Evolutionary conservation across 345 rosid species (phyloP).

Genomic region (Reutealis trisperma): DNA sequence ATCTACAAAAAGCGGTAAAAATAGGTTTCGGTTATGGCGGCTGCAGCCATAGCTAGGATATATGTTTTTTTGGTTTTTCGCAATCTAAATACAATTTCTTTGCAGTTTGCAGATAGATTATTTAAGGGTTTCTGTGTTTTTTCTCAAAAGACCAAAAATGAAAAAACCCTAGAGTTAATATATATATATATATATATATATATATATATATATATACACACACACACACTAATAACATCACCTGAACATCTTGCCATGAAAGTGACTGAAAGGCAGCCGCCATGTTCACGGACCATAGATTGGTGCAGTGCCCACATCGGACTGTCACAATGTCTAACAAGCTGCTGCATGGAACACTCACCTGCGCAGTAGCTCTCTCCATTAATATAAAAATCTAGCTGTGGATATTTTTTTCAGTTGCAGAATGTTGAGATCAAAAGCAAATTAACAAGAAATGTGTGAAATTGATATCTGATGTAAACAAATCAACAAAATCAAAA

Average conservation of each 20-base stretch:
- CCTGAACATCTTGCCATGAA: constrained; percentile 77
- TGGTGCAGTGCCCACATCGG: constrained; percentile 97
- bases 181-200: neutral
- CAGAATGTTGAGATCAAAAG: neutral
- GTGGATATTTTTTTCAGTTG: no score
- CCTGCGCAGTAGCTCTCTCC: constrained; percentile 45
- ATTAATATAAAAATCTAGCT: neutral
- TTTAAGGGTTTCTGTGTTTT: no score
- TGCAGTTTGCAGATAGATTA: no score
- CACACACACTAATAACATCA: constrained; percentile 6
- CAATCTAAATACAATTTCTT: no score
- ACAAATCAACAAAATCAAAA: no score
- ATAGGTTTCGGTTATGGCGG: constrained; percentile 41
- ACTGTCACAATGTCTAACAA: constrained; percentile 85
- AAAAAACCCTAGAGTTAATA: constrained; percentile 37
- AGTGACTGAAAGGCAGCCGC: constrained; percentile 88
- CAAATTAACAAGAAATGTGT: neutral
- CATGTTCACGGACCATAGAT: constrained; percentile 97
- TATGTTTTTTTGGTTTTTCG: no score
- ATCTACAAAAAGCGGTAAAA: constrained; percentile 24
- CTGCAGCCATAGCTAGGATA: constrained; percentile 24
- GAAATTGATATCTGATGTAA: no score
- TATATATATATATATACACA: neutral
- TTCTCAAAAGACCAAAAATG: neutral
- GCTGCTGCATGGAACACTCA: constrained; percentile 94